These are phyloP conservation scores for Colletotrichum gigasporum DNA, from an alignment of 2,329 filamentous ascomycete genomes.

Conservation along the genomic window DNA sequence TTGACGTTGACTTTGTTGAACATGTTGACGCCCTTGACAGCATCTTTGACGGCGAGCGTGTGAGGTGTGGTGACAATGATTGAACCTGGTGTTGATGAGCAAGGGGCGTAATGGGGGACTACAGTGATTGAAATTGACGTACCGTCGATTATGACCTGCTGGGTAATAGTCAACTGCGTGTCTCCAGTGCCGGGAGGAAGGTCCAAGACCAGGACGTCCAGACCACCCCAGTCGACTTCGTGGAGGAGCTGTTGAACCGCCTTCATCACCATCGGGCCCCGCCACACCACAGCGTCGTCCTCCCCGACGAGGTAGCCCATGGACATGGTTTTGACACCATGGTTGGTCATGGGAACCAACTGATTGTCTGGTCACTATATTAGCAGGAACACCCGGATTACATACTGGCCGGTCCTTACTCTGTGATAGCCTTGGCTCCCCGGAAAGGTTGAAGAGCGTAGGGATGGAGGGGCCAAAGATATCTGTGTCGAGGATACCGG, in stretches of 20 bases:
- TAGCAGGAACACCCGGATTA: too few species aligned
- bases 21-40: slow-evolving; percentile 90
- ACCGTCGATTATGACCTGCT: slow-evolving; percentile 91
- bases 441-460: slow-evolving; percentile 83
- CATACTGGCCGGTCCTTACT: slow-evolving; percentile 61
- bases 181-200: slow-evolving; percentile 95
- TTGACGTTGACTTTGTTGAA: slow-evolving; percentile 86
- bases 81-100: slow-evolving; percentile 61
- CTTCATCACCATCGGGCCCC: slow-evolving; percentile 97
- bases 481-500: slow-evolving; percentile 93
- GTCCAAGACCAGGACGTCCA: slow-evolving; percentile 91
- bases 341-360: slow-evolving; percentile 88
- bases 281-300: slow-evolving; percentile 88
- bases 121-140: slow-evolving; percentile 36
- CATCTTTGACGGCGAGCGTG: slow-evolving; percentile 90
- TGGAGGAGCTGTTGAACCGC: slow-evolving; percentile 94
- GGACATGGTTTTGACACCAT: slow-evolving; percentile 97
- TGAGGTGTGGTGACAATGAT: slow-evolving; percentile 95
- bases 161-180: slow-evolving; percentile 95
- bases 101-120: neutral
- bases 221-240: slow-evolving; percentile 90
- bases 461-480: slow-evolving; percentile 97
- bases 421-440: slow-evolving; percentile 78
- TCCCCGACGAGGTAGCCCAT: slow-evolving; percentile 93
- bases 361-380: slow-evolving; percentile 71